phyloP scores from a whole-genome alignment of 345 rosid species.

The Toxicodendron radicans region DNA sequence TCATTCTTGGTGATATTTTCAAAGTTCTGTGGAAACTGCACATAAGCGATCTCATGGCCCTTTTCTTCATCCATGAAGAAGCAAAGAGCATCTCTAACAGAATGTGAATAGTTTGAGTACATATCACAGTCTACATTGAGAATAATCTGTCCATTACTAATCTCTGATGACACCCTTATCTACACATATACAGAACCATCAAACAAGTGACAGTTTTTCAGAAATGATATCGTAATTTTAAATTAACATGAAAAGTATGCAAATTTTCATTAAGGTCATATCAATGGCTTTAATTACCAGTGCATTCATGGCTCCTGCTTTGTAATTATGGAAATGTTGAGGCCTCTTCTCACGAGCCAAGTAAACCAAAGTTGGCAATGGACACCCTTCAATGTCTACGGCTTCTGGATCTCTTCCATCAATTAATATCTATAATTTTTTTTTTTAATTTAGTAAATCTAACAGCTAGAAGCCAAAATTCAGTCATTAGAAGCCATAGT shows the following conservation, averaged over 20 bases:
- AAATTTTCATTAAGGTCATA: not conserved
- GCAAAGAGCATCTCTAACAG: slow-evolving; percentile 65
- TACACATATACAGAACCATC: slow-evolving; percentile 19
- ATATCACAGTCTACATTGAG: slow-evolving; percentile 81
- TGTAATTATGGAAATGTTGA: slow-evolving; percentile 62
- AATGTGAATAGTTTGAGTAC: slow-evolving; percentile 62
- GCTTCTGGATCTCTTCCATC: slow-evolving; percentile 47
- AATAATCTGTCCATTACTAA: slow-evolving; percentile 58
- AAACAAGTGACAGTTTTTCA: not conserved
- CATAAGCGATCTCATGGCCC: slow-evolving; percentile 62
- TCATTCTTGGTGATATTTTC: slow-evolving; percentile 62
- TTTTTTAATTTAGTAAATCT: no score
- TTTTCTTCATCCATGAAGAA: slow-evolving; percentile 75
- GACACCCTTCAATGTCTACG: slow-evolving; percentile 29
- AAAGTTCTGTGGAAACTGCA: slow-evolving; percentile 62
- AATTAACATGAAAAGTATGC: no score
- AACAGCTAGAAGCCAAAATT: not conserved
- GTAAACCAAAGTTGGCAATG: slow-evolving; percentile 68
- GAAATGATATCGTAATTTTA: not conserved
- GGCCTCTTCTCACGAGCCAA: slow-evolving; percentile 83
- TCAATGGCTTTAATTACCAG: slow-evolving; percentile 37
- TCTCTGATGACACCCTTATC: slow-evolving; percentile 69
- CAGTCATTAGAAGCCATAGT: not conserved
- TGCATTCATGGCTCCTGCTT: slow-evolving; percentile 89
- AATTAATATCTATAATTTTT: slow-evolving; percentile 61